Percentiles rank a stretch among this genome's conserved stretches.
Evolutionary conservation across 2,329 filamentous ascomycete species (phyloP).

Genomic region (Fonsecaea multimorphosa): DNA sequence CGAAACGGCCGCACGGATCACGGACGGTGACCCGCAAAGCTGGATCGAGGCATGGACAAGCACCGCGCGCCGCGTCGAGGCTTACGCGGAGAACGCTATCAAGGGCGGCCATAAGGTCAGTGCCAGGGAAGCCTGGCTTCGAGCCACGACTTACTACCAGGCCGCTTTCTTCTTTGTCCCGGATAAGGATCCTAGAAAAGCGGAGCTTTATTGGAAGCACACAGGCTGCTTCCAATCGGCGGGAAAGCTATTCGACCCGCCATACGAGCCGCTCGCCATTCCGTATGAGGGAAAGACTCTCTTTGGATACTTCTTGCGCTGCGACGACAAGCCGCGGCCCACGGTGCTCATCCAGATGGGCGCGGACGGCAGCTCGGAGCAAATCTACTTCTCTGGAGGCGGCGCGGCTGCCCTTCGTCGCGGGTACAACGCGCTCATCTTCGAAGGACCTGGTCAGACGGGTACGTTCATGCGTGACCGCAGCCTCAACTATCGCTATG

Average conservation of each 20-base stretch:
- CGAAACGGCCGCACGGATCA: slow-evolving; percentile 29
- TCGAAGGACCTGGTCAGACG: slow-evolving; percentile 46
- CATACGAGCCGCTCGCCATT: slow-evolving; percentile 27
- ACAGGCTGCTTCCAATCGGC: slow-evolving; percentile 19
- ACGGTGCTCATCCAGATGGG: slow-evolving; percentile 38
- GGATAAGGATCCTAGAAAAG: slow-evolving; percentile 28
- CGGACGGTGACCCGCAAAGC: slow-evolving; percentile 30
- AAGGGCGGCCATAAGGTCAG: slow-evolving; percentile 28
- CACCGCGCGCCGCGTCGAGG: slow-evolving; percentile 25
- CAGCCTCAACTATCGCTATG: slow-evolving; percentile 41
- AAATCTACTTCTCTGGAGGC: slow-evolving; percentile 42
- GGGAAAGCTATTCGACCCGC: slow-evolving; percentile 17
- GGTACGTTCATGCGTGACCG: slow-evolving; percentile 40
- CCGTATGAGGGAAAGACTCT: slow-evolving; percentile 35
- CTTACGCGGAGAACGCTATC: slow-evolving; percentile 24
- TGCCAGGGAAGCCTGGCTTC: slow-evolving; percentile 33
- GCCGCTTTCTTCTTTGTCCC: slow-evolving; percentile 33
- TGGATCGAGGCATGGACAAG: slow-evolving; percentile 33
- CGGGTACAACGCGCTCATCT: slow-evolving; percentile 44
- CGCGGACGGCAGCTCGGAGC: slow-evolving; percentile 44
- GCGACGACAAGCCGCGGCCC: slow-evolving; percentile 20
- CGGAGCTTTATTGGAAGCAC: slow-evolving; percentile 22
- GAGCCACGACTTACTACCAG: slow-evolving; percentile 37
- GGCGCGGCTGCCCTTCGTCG: slow-evolving; percentile 41
- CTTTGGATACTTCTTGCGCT: slow-evolving; percentile 31